Percentiles rank a stretch among this genome's conserved stretches.
These are phyloP conservation scores for Aspergillus tubingensis DNA, from an alignment of 2,329 filamentous ascomycete species.

Conservation along the genomic window DNA sequence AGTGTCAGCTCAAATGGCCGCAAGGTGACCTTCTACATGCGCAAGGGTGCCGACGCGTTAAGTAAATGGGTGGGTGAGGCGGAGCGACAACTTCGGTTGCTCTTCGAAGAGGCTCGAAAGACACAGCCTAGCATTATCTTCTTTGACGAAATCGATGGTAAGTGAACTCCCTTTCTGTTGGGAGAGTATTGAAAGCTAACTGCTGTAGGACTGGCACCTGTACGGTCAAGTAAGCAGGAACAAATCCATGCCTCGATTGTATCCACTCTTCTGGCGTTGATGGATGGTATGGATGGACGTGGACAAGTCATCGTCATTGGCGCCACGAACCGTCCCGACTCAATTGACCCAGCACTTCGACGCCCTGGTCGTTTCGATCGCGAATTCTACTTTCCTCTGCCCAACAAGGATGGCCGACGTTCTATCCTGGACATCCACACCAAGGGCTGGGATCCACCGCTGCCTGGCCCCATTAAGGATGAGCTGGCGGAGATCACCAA, in stretches of 20 bases:
- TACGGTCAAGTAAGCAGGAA: conserved; percentile 96
- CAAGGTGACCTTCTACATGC: conserved; percentile 99
- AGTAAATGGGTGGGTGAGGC: conserved; percentile 99
- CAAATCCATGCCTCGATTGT: conserved; percentile 98
- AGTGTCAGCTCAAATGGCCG: conserved; percentile 84
- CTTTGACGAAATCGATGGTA: conserved; percentile 97
- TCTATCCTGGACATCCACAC: conserved; percentile 95
- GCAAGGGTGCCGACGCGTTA: conserved; percentile 93
- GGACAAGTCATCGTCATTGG: conserved; percentile 98
- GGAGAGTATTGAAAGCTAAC: not conserved
- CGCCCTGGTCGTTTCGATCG: conserved; percentile 93
- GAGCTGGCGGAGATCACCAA: conserved; percentile 84
- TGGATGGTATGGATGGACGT: conserved; percentile 98
- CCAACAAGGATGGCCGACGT: conserved; percentile 75
- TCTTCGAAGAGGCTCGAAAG: conserved; percentile 94
- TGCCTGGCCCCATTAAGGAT: conserved; percentile 76
- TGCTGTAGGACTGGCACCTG: conserved; percentile 70
- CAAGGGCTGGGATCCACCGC: conserved; percentile 78
- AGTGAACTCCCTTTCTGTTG: conserved; percentile 16
- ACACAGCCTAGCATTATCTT: conserved; percentile 99
- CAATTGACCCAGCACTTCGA: conserved; percentile 92
- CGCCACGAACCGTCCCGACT: conserved; percentile 95
- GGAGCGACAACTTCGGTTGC: conserved; percentile 85
- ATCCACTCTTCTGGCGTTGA: conserved; percentile 86
- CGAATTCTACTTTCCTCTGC: conserved; percentile 97